phyloP scores from a whole-genome alignment of 176 grass and related monocot genomes.

The Phragmites australis region DNA sequence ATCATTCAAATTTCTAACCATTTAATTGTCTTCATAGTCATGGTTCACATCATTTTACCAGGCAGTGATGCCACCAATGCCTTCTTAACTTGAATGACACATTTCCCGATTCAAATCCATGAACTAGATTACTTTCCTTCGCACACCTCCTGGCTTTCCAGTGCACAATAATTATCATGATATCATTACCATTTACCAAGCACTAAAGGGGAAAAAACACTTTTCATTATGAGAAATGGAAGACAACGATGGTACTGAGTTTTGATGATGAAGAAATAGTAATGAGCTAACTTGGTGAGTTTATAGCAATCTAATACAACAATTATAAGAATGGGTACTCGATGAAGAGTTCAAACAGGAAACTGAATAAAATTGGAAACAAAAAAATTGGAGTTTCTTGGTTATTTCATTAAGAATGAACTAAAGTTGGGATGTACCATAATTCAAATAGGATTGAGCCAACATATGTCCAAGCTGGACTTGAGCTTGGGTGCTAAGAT shows the following conservation, averaged over 20 bases:
- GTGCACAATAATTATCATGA: slow-evolving; percentile 7
- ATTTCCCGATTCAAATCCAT: neutral
- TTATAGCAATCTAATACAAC: slow-evolving; percentile 16
- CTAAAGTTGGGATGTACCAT: slow-evolving; percentile 60
- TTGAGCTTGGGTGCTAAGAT: slow-evolving; percentile 79
- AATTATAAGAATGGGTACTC: slow-evolving; percentile 12
- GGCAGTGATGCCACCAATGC: neutral
- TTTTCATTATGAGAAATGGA: neutral
- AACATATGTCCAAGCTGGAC: slow-evolving; percentile 86
- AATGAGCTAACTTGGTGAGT: neutral
- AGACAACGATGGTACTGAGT: neutral
- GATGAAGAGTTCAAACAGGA: neutral
- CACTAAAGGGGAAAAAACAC: neutral
- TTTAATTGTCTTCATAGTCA: neutral
- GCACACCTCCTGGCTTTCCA: neutral
- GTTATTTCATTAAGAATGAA: neutral
- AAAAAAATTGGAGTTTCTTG: neutral
- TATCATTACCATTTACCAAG: slow-evolving; percentile 7
- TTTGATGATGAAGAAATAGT: neutral
- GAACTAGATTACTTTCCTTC: neutral
- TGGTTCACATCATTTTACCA: neutral
- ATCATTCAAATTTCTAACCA: neutral
- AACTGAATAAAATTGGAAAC: neutral
- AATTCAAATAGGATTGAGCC: slow-evolving; percentile 69
- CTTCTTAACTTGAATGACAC: neutral